Evolutionary conservation across 257 asterid genomes (phyloP), one percentile per base, ranked within the genome.

Genomic region (Scutellaria galericulata): DNA sequence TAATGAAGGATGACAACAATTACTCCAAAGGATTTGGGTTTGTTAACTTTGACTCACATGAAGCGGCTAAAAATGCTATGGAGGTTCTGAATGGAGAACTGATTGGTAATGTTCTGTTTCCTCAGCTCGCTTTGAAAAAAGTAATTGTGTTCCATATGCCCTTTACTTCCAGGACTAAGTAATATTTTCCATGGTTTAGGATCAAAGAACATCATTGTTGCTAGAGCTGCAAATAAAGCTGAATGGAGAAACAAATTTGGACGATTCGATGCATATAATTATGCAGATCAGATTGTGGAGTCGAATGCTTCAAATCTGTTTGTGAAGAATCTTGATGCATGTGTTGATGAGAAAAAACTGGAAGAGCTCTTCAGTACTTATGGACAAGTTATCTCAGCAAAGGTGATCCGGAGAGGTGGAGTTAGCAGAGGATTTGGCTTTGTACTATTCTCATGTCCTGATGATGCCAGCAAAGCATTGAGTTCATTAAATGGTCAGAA

Each of bases 11-110:
- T 78, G 80, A 68, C 59, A 78, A 71, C 44, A 85, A 83, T 41
- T 75, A 50, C 22, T 80, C 92, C 10, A 89, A 79, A 78, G 86
- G 92, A 22, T 86, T 79, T 68, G 92, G 90, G 27, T 85, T 83
- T 79, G 83, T 89, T 63, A 82, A 84, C 78, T 89, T 85, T 52
- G 88, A 80, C 61, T 78, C 77, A 8, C 87, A 79, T 59, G 89
- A 89, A 74, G 86, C 70, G 11, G 90, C 93, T 18, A 77, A 68
- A 77, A 80, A 52, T 41, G 96, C 93, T 27, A 40, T 77, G 82
- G 84, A 73, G 79, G 80, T 60, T 71, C 68, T 79, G 70, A 77
- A 85, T 74, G 88, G 89, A 71, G 18, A 67, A 45, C 50, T 39
- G 37, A 22, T 70, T 14, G 83, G 83, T 79, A 70, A 22, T 7